Percentiles rank a stretch among this genome's conserved stretches.
Evolutionary conservation across 1,284 basidiomycete species (phyloP).

Genomic region (Moniliophthora roreri): DNA sequence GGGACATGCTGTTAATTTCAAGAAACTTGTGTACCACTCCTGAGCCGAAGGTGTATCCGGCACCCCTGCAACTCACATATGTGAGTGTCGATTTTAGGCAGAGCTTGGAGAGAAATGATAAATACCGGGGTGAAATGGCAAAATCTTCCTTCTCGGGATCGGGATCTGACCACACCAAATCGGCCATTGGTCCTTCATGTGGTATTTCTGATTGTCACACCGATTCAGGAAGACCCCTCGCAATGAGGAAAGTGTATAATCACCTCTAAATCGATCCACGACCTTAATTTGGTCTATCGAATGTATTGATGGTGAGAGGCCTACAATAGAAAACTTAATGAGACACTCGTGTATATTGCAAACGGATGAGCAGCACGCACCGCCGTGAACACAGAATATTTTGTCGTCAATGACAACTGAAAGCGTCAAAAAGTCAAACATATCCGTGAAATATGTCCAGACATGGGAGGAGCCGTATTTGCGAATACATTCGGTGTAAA

Average conservation of each 20-base stretch:
- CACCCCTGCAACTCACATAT: constrained; percentile 63
- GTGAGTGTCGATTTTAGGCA: constrained; percentile 8
- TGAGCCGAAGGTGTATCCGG: constrained; percentile 98
- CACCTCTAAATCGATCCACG: constrained; percentile 95
- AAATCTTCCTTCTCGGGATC: constrained; percentile 99
- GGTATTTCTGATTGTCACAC: constrained; percentile 78
- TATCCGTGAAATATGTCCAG: constrained; percentile 99
- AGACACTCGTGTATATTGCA: neutral
- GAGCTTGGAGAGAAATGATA: constrained; percentile 17
- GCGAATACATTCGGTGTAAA: constrained; percentile 97
- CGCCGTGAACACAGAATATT: constrained; percentile 99
- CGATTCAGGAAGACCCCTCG: constrained; percentile 21
- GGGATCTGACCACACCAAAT: constrained; percentile 99
- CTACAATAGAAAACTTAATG: constrained; percentile 36
- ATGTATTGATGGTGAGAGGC: constrained; percentile 96
- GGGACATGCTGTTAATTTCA: constrained; percentile 92
- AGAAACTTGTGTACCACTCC: constrained; percentile 99
- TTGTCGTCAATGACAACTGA: constrained; percentile 98
- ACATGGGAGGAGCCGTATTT: constrained; percentile 97
- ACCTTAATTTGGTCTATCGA: constrained; percentile 99
- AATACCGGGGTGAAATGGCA: constrained; percentile 93
- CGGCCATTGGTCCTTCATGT: constrained; percentile 99
- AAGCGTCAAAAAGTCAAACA: constrained; percentile 99
- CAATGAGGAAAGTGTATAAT: constrained; percentile 21
- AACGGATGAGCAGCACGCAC: constrained; percentile 37